phyloP scores from a whole-genome alignment of 2,329 filamentous ascomycete genomes.

The Hypoxylon sp. region DNA sequence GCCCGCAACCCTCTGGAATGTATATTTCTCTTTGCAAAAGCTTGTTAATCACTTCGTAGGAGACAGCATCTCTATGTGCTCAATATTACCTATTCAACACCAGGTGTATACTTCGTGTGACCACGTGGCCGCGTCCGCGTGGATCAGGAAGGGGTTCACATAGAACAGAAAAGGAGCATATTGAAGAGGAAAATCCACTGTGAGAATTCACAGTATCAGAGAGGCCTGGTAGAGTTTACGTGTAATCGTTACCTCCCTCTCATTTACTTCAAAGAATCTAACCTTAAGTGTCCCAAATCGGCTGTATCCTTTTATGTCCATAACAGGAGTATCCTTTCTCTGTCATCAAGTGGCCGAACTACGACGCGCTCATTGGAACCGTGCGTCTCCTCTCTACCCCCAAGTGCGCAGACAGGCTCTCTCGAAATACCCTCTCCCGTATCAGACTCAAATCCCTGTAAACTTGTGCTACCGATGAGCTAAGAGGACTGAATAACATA shows the following conservation, averaged over 20 bases:
- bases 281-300: too few species aligned
- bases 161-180: background rate
- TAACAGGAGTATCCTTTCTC: background rate
- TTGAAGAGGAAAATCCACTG: background rate
- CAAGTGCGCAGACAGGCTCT: background rate
- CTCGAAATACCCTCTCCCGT: background rate
- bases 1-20: background rate
- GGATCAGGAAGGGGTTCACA: background rate
- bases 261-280: background rate
- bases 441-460: background rate
- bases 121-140: background rate
- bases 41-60: background rate
- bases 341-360: background rate
- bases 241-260: background rate
- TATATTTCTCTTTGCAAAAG: background rate
- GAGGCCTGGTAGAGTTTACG: background rate
- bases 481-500: background rate
- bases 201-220: background rate
- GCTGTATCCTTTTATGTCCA: background rate
- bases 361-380: background rate
- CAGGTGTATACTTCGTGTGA: background rate
- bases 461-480: background rate
- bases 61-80: background rate
- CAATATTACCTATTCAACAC: background rate
- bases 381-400: background rate